A percentile compares a stretch with the other conserved stretches of the same genome.
Conservation (phyloP, 345 rosid species). For the Orychophragmus violaceus region DNA sequence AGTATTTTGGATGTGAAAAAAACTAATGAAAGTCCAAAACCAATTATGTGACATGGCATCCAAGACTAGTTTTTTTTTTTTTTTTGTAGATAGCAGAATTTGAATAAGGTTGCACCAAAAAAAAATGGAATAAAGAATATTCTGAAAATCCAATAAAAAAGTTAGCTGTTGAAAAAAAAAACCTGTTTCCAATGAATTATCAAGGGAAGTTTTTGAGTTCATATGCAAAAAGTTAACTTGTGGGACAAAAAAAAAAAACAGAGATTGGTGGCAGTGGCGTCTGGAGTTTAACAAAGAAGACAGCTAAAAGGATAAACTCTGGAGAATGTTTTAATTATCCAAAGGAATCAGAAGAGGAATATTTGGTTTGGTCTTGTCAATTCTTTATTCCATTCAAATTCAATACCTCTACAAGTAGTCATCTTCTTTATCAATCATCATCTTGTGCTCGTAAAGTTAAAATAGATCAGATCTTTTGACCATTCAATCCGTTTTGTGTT, state of each 20-base stretch:
- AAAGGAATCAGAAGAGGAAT: constrained; percentile 11
- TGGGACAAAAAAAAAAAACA: not conserved
- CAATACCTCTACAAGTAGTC: not conserved
- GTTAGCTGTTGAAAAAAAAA: not conserved
- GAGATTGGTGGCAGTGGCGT: constrained; percentile 16
- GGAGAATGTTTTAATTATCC: not conserved
- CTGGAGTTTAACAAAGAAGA: not conserved
- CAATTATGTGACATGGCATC: not conserved
- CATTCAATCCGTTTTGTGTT: constrained; percentile 1
- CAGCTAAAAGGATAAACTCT: not conserved
- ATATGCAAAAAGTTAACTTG: constrained; percentile 8
- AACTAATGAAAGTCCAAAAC: too few relatives aligned
- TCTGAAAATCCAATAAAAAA: not conserved
- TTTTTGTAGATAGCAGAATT: not conserved
- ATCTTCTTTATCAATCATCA: not conserved
- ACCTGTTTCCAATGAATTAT: not conserved
- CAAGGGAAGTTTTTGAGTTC: not conserved
- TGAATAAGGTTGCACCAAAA: too few relatives aligned
- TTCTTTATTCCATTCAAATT: constrained; percentile 1
- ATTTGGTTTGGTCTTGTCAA: not conserved
- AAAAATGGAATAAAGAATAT: constrained; percentile 14
- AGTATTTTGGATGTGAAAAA: too few relatives aligned
- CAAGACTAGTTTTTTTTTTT: not conserved
- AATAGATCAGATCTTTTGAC: not conserved
- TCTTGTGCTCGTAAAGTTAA: not conserved